Evolutionary conservation across 1,284 basidiomycete genomes (phyloP), one percentile per base, ranked within the genome.

Genomic region (Cerioporus squamosus): DNA sequence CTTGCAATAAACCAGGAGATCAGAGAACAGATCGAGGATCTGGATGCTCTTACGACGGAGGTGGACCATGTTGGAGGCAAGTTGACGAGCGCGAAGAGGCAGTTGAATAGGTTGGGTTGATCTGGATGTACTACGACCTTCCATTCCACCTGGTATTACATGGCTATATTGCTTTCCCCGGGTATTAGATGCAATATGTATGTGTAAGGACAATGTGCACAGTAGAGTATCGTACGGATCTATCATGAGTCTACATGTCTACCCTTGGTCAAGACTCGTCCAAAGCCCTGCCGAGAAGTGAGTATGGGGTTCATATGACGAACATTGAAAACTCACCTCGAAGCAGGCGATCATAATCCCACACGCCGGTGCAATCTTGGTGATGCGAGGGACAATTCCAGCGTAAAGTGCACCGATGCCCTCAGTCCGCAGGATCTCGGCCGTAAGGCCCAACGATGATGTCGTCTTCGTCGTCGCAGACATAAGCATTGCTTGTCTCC

Each of bases 361-460:
- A 75, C 97, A 99, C 24, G 97, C 96, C n/a, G 97, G 97, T 4
- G 95, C 97, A 63, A 98, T 95, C 76, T 99, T 99, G 29, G 88
- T 94, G 52, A 97, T 88, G 36, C 97, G 86, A 33, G 97, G 97
- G 4, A 89, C 79, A 39, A 95, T 77, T 0, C 97, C 97, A 40
- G 92, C 88, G 73, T 93, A 97, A 39, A 98, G 76, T 2, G 94
- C 93, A 6, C 79, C 72, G 14, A 79, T 62, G 0, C 97, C 97
- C 73, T 99, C 97, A 6, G 82, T 88, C 51, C 80, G 82, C 26
- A 93, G 69, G 42, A 99, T 91, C 54, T 88, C 82, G 46, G 82
- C 62, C 36, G 94, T 75, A 5, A 95, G 75, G 7, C 84, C 80
- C 57, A 93, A 70, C 0, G 87, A 90, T 43, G 75, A 72, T 1